Evolutionary conservation across 495 filamentous ascomycete genomes (phyloP).

Genomic region (Penicillium macrosclerotiorum): DNA sequence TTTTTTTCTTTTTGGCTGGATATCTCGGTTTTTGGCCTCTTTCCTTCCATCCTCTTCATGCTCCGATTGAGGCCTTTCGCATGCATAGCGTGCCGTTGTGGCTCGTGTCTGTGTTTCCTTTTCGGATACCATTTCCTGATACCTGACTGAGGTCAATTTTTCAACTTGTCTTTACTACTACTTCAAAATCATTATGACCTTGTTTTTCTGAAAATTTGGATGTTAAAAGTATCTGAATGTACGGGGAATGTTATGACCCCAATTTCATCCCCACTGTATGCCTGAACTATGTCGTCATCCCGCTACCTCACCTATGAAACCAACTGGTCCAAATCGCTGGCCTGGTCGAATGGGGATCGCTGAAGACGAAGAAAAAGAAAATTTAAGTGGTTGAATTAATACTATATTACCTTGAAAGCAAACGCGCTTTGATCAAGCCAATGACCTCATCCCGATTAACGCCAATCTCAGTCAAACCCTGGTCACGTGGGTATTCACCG

Average conservation of each 20-base stretch:
- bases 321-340: background rate
- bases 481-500: conserved; percentile 21
- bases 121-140: conserved; percentile 17
- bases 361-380: too few relatives aligned
- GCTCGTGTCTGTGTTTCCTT: conserved; percentile 15
- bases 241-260: background rate
- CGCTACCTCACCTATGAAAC: conserved; percentile 8
- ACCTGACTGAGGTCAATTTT: too few relatives aligned
- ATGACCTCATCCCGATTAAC: background rate
- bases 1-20: conserved; percentile 12
- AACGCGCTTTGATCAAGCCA: background rate
- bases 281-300: conserved; percentile 19
- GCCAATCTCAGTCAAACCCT: background rate
- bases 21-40: conserved; percentile 2
- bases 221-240: background rate
- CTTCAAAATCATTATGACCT: background rate
- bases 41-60: conserved; percentile 8
- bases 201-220: background rate
- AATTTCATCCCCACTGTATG: background rate
- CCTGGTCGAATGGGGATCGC: too few relatives aligned
- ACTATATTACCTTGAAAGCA: background rate
- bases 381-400: too few relatives aligned
- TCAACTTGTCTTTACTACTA: background rate
- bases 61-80: conserved; percentile 17
- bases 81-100: conserved; percentile 7